Evolutionary conservation across 2,329 filamentous ascomycete species (phyloP).

Genomic region (Cladosporium sp.): DNA sequence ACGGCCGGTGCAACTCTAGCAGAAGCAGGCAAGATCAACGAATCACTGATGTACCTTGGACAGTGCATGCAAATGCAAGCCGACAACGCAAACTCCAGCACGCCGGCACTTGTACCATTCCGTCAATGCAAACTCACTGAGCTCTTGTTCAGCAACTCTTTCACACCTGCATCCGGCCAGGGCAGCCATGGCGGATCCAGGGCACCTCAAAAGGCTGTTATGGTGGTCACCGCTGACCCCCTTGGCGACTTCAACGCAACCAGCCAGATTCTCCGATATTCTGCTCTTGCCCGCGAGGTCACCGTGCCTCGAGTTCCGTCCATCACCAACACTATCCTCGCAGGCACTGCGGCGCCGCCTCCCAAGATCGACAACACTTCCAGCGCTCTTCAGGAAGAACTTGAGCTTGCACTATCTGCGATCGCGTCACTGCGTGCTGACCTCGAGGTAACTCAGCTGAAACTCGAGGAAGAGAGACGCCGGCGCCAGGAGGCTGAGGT

Average conservation of each 20-base stretch:
- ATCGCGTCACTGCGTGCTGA: slow-evolving; percentile 75
- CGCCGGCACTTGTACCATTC: slow-evolving; percentile 59
- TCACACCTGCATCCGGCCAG: slow-evolving; percentile 38
- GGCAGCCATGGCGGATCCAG: slow-evolving; percentile 39
- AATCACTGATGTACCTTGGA: slow-evolving; percentile 95
- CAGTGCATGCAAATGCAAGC: slow-evolving; percentile 96
- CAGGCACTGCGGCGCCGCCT: slow-evolving; percentile 22
- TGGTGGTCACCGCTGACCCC: slow-evolving; percentile 95
- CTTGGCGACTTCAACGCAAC: slow-evolving; percentile 94
- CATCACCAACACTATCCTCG: slow-evolving; percentile 65
- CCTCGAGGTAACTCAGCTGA: slow-evolving; percentile 67
- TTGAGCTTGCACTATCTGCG: slow-evolving; percentile 77
- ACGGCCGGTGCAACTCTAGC: slow-evolving; percentile 88
- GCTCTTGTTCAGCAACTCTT: slow-evolving; percentile 49
- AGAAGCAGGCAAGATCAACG: slow-evolving; percentile 97
- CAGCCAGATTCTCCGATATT: slow-evolving; percentile 91
- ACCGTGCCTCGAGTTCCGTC: slow-evolving; percentile 86
- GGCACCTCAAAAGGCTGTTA: slow-evolving; percentile 80
- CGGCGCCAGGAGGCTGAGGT: slow-evolving; percentile 68
- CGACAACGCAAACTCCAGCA: slow-evolving; percentile 61
- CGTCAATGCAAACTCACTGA: slow-evolving; percentile 52
- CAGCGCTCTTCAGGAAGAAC: slow-evolving; percentile 54
- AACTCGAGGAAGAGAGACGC: slow-evolving; percentile 67
- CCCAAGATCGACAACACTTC: slow-evolving; percentile 40
- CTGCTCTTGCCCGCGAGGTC: slow-evolving; percentile 85